A percentile compares a stretch with the other conserved stretches of the same genome.
phyloP scores from a whole-genome alignment of 106 monocot genomes.

The Allium cepa region DNA sequence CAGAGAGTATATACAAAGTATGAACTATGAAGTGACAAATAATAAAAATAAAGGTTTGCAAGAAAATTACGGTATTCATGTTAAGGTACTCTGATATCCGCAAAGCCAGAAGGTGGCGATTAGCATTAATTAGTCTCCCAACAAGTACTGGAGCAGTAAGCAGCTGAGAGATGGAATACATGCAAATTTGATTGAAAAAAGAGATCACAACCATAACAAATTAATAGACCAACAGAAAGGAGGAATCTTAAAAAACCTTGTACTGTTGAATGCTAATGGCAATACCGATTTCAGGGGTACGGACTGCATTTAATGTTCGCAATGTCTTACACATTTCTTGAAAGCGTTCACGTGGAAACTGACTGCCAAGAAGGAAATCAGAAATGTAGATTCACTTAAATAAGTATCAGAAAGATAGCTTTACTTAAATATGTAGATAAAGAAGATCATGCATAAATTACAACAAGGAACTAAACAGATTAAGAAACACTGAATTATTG shows the following conservation, averaged over 20 bases:
- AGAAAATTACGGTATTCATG: constrained; percentile 55
- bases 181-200: constrained; percentile 7
- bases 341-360: constrained; percentile 79
- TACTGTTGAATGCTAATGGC: constrained; percentile 92
- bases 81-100: constrained; percentile 87
- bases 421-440: background rate
- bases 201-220: background rate
- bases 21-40: too few relatives aligned
- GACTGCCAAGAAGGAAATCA: constrained; percentile 68
- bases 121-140: constrained; percentile 77
- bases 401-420: background rate
- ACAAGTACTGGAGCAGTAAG: constrained; percentile 90
- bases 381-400: constrained; percentile 25
- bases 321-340: constrained; percentile 97
- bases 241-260: constrained; percentile 43
- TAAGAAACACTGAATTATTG: too few relatives aligned
- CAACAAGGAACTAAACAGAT: too few relatives aligned
- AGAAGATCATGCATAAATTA: constrained; percentile 2
- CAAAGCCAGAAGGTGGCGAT: constrained; percentile 77
- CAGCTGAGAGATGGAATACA: constrained; percentile 43
- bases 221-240: background rate
- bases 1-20: too few relatives aligned
- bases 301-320: constrained; percentile 88
- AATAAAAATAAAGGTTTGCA: background rate
- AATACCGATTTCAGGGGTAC: constrained; percentile 80